Percentiles rank a stretch among this genome's conserved stretches.
phyloP scores from a whole-genome alignment of 306 rosid species.

The Glycine tomentella region DNA sequence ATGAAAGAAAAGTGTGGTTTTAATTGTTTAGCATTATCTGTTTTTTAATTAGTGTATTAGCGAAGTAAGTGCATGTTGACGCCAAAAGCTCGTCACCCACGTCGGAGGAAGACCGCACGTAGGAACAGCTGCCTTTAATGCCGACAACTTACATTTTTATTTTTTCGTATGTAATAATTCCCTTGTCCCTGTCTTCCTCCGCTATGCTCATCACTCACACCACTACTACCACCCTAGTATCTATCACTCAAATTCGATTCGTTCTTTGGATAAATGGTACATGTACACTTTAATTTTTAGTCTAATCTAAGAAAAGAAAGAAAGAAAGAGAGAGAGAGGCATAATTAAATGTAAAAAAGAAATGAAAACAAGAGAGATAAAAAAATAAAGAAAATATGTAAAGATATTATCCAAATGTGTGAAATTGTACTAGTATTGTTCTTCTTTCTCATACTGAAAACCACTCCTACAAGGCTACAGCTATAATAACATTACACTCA shows the following conservation, averaged over 20 bases:
- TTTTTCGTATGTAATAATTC: conserved; percentile 52
- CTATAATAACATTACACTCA: background rate
- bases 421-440: background rate
- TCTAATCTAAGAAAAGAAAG: background rate
- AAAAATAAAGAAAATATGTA: background rate
- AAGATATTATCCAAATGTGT: conserved; percentile 6
- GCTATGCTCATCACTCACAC: background rate
- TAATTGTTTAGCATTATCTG: no score
- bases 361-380: no score
- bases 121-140: conserved; percentile 65
- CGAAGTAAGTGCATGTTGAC: conserved; percentile 56
- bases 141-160: conserved; percentile 62
- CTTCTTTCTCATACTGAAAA: no score
- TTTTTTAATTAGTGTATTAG: background rate
- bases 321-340: no score
- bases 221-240: background rate
- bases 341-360: no score
- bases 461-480: background rate
- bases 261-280: background rate
- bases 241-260: conserved; percentile 23
- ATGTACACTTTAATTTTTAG: background rate
- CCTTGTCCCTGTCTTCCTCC: conserved; percentile 48
- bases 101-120: no score
- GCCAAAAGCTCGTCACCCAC: conserved; percentile 58
- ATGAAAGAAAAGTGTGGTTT: no score